Conservation (phyloP, 352 stramenopile species). For the Pythium scleroteichum region DNA sequence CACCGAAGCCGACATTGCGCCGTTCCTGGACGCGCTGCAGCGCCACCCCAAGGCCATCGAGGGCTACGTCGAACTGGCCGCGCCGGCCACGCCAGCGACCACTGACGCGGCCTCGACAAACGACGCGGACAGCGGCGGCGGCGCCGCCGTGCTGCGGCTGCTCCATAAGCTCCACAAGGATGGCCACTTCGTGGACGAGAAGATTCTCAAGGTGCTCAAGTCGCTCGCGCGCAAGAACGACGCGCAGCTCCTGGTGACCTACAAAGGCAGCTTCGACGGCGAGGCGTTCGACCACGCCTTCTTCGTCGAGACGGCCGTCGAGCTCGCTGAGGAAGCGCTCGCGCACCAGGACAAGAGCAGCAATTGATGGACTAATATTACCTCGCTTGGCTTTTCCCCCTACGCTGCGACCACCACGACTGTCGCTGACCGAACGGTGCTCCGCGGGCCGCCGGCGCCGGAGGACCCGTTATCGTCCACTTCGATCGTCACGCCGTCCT, state of each 20-base stretch:
- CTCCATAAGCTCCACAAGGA: constrained; percentile 84
- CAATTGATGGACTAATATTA: constrained; percentile 27
- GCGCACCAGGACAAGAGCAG: constrained; percentile 21
- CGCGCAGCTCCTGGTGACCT: constrained; percentile 73
- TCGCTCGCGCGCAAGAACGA: constrained; percentile 85
- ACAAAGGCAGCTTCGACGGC: constrained; percentile 73
- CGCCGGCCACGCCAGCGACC: neutral
- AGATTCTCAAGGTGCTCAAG: constrained; percentile 77
- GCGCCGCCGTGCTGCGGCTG: constrained; percentile 71
- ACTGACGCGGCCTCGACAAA: neutral
- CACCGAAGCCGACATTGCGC: constrained; percentile 54
- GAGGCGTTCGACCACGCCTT: constrained; percentile 74
- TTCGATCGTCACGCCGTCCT: constrained; percentile 43
- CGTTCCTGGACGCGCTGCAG: constrained; percentile 58
- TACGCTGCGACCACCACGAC: constrained; percentile 19
- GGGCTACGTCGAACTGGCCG: constrained; percentile 35
- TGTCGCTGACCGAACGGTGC: constrained; percentile 18
- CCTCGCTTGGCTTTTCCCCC: constrained; percentile 14
- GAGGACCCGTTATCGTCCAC: constrained; percentile 67
- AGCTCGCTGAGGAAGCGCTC: constrained; percentile 72
- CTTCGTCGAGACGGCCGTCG: constrained; percentile 82
- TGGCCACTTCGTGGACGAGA: constrained; percentile 64
- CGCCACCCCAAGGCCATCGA: constrained; percentile 64
- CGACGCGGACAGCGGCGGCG: constrained; percentile 20
- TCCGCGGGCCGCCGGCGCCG: constrained; percentile 35